Evolutionary conservation across 2,329 filamentous ascomycete genomes (phyloP).

Genomic region (Stemphylium lycopersici): DNA sequence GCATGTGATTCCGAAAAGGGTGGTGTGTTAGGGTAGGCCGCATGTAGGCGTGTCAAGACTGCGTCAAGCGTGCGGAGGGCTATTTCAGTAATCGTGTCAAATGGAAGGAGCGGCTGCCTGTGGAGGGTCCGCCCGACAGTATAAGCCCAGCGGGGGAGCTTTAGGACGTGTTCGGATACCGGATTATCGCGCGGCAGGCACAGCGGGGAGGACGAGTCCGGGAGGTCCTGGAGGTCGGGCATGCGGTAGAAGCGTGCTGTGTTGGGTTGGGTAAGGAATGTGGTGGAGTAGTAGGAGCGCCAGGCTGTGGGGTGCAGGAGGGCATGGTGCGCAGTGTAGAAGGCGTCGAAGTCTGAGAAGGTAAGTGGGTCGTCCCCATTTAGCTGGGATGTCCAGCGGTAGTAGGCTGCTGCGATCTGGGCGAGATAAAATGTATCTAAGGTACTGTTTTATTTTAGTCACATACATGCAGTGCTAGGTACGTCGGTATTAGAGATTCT

Average conservation of each 20-base stretch:
- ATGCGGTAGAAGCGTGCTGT: conserved; percentile 9
- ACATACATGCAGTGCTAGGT: too few relatives aligned
- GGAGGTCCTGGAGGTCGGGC: conserved; percentile 2
- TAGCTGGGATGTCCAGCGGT: conserved; percentile 3
- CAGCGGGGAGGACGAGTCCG: conserved; percentile 4
- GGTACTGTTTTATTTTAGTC: too few relatives aligned
- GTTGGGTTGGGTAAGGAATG: conserved; percentile 4
- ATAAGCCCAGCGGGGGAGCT: too few relatives aligned
- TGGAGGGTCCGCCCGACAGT: too few relatives aligned
- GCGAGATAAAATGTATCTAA: conserved; percentile 8
- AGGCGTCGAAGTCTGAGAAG: too few relatives aligned
- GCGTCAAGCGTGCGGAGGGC: conserved; percentile 1
- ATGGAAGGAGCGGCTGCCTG: too few relatives aligned
- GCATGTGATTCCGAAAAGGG: too few relatives aligned
- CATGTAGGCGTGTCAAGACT: conserved; percentile 3
- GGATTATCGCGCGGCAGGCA: conserved; percentile 1
- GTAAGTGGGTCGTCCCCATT: background rate
- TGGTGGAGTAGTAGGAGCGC: too few relatives aligned
- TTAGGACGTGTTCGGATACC: too few relatives aligned
- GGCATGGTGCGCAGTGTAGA: too few relatives aligned
- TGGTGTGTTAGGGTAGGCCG: conserved; percentile 1
- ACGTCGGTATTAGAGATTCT: conserved; percentile 4
- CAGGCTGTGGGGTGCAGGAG: too few relatives aligned
- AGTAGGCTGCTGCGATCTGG: conserved; percentile 8
- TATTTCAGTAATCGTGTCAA: conserved; percentile 3